These are phyloP conservation scores for Sisymbrium irio DNA, from an alignment of 345 rosid species.

Conservation along the genomic window DNA sequence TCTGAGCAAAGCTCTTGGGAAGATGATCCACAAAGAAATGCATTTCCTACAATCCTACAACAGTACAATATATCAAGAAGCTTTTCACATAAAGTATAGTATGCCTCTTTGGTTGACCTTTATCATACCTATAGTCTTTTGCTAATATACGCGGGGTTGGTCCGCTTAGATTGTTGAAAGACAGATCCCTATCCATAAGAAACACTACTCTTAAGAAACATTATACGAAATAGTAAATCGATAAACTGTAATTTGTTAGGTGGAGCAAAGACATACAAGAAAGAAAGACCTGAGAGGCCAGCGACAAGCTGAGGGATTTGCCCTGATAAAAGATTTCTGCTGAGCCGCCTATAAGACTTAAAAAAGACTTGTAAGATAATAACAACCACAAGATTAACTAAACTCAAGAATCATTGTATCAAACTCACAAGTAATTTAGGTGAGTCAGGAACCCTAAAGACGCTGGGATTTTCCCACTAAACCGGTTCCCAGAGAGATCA, in stretches of 20 bases:
- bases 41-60: slow-evolving; percentile 68
- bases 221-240: not conserved
- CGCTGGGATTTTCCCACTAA: slow-evolving; percentile 74
- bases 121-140: slow-evolving; percentile 71
- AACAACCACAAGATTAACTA: not conserved
- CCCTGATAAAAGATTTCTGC: slow-evolving; percentile 71
- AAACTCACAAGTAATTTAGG: slow-evolving; percentile 89
- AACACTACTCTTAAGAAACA: not conserved
- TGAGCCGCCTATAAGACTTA: slow-evolving; percentile 68
- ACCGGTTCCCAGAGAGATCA: slow-evolving; percentile 82
- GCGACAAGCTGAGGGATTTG: slow-evolving; percentile 72
- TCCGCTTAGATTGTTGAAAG: slow-evolving; percentile 88
- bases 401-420: not conserved
- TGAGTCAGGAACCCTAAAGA: slow-evolving; percentile 68
- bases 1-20: slow-evolving; percentile 50
- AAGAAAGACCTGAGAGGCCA: slow-evolving; percentile 80
- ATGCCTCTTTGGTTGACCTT: not conserved
- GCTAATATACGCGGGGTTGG: slow-evolving; percentile 84
- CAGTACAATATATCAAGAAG: not conserved
- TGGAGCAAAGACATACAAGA: slow-evolving; percentile 56
- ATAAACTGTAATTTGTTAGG: not conserved
- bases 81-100: not conserved
- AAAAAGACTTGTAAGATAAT: slow-evolving; percentile 11
- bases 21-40: slow-evolving; percentile 64
- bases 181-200: slow-evolving; percentile 61